Conservation (phyloP, 73 alveolate species). For the Paraurostyla sp. region DNA sequence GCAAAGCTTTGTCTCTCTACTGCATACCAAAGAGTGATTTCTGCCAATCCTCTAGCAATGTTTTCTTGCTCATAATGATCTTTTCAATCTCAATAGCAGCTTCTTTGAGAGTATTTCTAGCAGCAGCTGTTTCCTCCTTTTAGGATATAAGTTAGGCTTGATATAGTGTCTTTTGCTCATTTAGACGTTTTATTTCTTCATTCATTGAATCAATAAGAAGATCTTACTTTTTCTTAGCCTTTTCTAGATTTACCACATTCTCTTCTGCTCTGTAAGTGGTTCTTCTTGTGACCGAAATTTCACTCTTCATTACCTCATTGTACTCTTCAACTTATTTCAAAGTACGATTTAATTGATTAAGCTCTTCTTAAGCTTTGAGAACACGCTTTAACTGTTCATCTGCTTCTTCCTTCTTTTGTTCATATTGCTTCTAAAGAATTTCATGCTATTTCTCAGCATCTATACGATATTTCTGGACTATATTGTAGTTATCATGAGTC, state of each 20-base stretch:
- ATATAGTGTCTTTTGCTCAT: constrained; percentile 85
- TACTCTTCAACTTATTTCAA: constrained; percentile 95
- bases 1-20: constrained; percentile 82
- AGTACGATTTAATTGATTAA: constrained; percentile 89
- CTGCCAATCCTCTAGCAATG: constrained; percentile 88
- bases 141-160: constrained; percentile 85
- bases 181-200: constrained; percentile 89
- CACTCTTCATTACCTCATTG: constrained; percentile 96
- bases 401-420: constrained; percentile 85
- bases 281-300: constrained; percentile 92
- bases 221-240: constrained; percentile 88
- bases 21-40: constrained; percentile 84
- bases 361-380: constrained; percentile 89
- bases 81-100: constrained; percentile 91
- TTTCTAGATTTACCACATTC: constrained; percentile 91
- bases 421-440: constrained; percentile 77
- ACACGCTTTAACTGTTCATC: constrained; percentile 87
- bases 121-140: constrained; percentile 92
- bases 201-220: constrained; percentile 90
- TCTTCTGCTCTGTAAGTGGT: constrained; percentile 97
- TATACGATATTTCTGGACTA: constrained; percentile 84
- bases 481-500: constrained; percentile 91
- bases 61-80: constrained; percentile 87
- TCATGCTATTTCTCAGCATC: constrained; percentile 88
- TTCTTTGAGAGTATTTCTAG: constrained; percentile 92